Evolutionary conservation across 2,329 filamentous ascomycete species (phyloP).

Genomic region (Ustilaginoidea virens): DNA sequence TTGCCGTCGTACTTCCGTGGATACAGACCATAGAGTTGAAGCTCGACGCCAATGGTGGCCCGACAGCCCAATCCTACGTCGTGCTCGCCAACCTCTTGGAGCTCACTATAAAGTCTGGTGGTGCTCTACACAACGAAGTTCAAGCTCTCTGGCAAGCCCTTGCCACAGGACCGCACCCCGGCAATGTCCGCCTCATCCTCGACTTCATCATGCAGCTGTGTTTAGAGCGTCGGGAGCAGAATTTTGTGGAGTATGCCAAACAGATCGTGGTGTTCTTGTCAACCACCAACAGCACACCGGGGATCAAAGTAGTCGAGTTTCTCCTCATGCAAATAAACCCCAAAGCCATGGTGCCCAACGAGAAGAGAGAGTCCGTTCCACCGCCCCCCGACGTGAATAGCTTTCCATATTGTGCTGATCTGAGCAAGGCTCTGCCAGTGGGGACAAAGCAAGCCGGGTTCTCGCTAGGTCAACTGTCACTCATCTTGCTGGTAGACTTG

Average conservation of each 20-base stretch:
- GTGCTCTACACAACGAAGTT: slow-evolving; percentile 83
- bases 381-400: slow-evolving; percentile 57
- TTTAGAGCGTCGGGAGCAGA: slow-evolving; percentile 86
- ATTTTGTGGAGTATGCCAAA: slow-evolving; percentile 95
- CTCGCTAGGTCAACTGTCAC: slow-evolving; percentile 79
- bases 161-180: slow-evolving; percentile 79
- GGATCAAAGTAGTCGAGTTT: slow-evolving; percentile 87
- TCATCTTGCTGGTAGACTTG: slow-evolving; percentile 88
- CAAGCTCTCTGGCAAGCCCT: slow-evolving; percentile 95
- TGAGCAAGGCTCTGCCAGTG: slow-evolving; percentile 62
- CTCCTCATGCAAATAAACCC: slow-evolving; percentile 81
- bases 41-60: slow-evolving; percentile 79
- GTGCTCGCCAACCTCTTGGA: slow-evolving; percentile 88
- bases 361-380: slow-evolving; percentile 55
- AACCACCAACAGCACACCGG: slow-evolving; percentile 56
- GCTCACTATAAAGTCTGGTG: slow-evolving; percentile 86
- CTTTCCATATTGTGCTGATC: slow-evolving; percentile 80
- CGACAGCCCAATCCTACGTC: slow-evolving; percentile 85
- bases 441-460: slow-evolving; percentile 88
- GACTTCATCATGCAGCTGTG: slow-evolving; percentile 95
- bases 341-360: slow-evolving; percentile 90
- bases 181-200: slow-evolving; percentile 85
- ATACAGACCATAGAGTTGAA: slow-evolving; percentile 88
- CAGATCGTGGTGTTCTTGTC: slow-evolving; percentile 95
- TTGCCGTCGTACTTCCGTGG: slow-evolving; percentile 91